phyloP scores from a whole-genome alignment of 2,329 filamentous ascomycete species.

The Botrytis tulipae region DNA sequence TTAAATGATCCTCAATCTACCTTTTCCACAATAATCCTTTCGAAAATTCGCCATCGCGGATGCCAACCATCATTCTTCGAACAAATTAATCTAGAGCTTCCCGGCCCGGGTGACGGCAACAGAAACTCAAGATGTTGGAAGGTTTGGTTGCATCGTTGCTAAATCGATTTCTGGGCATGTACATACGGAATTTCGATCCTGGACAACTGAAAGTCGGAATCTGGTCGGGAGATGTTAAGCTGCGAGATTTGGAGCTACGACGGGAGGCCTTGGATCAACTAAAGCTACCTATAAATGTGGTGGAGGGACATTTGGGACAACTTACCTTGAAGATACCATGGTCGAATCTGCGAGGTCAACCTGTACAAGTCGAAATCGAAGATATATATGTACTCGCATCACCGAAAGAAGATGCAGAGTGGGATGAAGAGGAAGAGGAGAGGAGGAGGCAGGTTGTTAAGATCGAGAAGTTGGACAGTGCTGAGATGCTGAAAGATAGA shows the following conservation, averaged over 20 bases:
- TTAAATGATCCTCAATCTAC: conserved; percentile 20
- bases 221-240: conserved; percentile 97
- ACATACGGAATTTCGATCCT: conserved; percentile 99
- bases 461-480: conserved; percentile 97
- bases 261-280: conserved; percentile 96
- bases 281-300: conserved; percentile 92
- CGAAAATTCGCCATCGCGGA: conserved; percentile 25
- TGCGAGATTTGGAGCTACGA: conserved; percentile 87
- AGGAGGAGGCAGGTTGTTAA: conserved; percentile 85
- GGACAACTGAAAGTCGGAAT: conserved; percentile 98
- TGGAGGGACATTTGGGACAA: conserved; percentile 89
- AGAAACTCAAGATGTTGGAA: conserved; percentile 79
- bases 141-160: conserved; percentile 94
- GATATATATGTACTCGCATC: conserved; percentile 95
- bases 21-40: not conserved
- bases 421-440: conserved; percentile 90
- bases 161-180: conserved; percentile 99
- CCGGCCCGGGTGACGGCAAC: conserved; percentile 72
- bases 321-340: conserved; percentile 93
- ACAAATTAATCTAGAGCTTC: conserved; percentile 37
- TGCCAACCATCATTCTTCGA: conserved; percentile 24
- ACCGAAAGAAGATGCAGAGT: conserved; percentile 91
- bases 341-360: conserved; percentile 93
- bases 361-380: conserved; percentile 91
- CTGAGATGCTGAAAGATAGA: conserved; percentile 88